A percentile compares a stretch with the other conserved stretches of the same genome.
These are phyloP conservation scores for Clavulina sp. DNA, from an alignment of 768 basidiomycete genomes.

Conservation along the genomic window DNA sequence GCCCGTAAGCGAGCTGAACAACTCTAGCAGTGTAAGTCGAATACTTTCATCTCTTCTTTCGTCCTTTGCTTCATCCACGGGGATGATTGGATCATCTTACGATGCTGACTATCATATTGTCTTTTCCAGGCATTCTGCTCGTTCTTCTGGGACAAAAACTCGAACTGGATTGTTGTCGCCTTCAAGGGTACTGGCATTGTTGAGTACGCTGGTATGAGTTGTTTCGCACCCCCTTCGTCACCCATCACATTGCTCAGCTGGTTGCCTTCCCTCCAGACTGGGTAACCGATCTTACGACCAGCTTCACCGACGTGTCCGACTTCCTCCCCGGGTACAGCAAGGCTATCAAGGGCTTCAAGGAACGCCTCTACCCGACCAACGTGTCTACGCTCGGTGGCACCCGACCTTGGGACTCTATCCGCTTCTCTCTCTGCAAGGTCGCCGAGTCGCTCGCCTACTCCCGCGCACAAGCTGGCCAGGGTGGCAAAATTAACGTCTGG, in stretches of 20 bases:
- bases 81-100: not conserved
- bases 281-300: slow-evolving; percentile 7
- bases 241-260: not conserved
- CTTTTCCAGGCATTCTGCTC: slow-evolving; percentile 5
- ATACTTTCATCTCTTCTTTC: not conserved
- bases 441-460: not conserved
- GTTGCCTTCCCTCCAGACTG: slow-evolving; percentile 5
- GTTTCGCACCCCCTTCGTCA: not conserved
- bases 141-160: slow-evolving; percentile 8
- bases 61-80: not conserved
- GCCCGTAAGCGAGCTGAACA: not conserved
- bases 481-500: slow-evolving; percentile 2
- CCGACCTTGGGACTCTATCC: not conserved
- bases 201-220: slow-evolving; percentile 3
- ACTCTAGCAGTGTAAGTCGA: not conserved
- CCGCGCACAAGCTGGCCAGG: not conserved
- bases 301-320: not conserved
- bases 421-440: not conserved
- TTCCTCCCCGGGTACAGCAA: not conserved
- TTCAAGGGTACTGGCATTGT: slow-evolving; percentile 10
- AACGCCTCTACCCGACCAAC: not conserved
- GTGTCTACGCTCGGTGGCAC: not conserved
- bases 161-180: slow-evolving; percentile 12
- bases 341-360: slow-evolving; percentile 9
- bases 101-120: not conserved